phyloP scores from a whole-genome alignment of 1,139 yeast genomes.

The Hansenula anomala region DNA sequence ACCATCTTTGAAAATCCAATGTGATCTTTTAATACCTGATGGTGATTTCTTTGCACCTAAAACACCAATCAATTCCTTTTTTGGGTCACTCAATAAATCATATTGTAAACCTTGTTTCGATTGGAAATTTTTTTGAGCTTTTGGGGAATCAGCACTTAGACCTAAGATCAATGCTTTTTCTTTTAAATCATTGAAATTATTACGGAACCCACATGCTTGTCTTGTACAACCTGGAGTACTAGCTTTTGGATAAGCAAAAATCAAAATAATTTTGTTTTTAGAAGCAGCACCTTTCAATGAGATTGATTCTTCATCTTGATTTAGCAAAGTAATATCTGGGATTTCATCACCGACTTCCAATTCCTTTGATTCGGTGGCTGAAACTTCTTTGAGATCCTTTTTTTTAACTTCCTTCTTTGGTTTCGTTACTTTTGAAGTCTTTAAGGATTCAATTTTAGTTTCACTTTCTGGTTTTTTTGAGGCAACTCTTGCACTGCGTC shows the following conservation, averaged over 20 bases:
- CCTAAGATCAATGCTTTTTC: constrained; percentile 57
- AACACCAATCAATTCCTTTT: constrained; percentile 57
- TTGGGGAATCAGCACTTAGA: constrained; percentile 67
- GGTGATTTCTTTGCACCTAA: constrained; percentile 79
- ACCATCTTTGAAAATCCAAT: constrained; percentile 85
- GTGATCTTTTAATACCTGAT: constrained; percentile 75
- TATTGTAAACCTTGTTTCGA: constrained; percentile 69
- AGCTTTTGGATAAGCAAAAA: constrained; percentile 87
- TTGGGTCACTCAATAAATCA: constrained; percentile 73
- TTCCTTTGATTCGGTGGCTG: constrained; percentile 9
- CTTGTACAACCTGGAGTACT: constrained; percentile 94
- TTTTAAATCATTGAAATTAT: constrained; percentile 50
- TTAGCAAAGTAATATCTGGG: constrained; percentile 58
- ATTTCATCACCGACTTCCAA: constrained; percentile 62
- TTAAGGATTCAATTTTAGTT: constrained; percentile 13
- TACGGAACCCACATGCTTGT: constrained; percentile 88
- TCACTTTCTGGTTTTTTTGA: constrained; percentile 7
- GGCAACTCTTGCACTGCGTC: constrained; percentile 45
- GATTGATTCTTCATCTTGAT: constrained; percentile 65
- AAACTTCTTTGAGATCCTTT: background rate
- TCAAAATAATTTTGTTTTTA: constrained; percentile 47
- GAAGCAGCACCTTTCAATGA: constrained; percentile 43
- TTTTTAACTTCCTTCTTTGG: constrained; percentile 18
- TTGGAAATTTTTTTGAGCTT: constrained; percentile 72
- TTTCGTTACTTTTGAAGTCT: constrained; percentile 13